A percentile compares a stretch with the other conserved stretches of the same genome.
These are phyloP conservation scores for Tremella yokohamensis DNA, from an alignment of 768 basidiomycete genomes.

Conservation along the genomic window DNA sequence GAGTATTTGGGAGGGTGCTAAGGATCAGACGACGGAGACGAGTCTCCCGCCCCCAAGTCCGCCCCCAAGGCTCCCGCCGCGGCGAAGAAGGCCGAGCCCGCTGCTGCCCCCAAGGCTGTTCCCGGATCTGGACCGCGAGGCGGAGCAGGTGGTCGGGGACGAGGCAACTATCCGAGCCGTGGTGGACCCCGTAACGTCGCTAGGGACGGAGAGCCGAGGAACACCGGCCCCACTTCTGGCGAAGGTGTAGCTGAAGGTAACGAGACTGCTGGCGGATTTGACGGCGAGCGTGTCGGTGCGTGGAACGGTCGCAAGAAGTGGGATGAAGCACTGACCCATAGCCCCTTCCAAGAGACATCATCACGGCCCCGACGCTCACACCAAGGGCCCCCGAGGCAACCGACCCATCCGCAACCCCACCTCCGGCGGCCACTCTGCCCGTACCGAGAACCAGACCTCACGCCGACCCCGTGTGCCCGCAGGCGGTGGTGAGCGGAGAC, in stretches of 20 bases:
- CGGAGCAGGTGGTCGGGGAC: conserved; percentile 25
- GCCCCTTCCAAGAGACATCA: conserved; percentile 32
- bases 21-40: conserved; percentile 42
- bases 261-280: conserved; percentile 49
- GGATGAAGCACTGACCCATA: conserved; percentile 7
- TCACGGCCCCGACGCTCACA: conserved; percentile 43
- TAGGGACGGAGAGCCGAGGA: conserved; percentile 28
- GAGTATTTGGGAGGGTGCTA: not conserved
- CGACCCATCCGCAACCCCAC: conserved; percentile 53
- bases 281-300: conserved; percentile 49
- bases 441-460: conserved; percentile 38
- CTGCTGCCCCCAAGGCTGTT: conserved; percentile 36
- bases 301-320: not conserved
- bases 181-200: conserved; percentile 42
- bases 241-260: conserved; percentile 33
- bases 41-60: conserved; percentile 30
- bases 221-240: conserved; percentile 27
- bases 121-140: conserved; percentile 37
- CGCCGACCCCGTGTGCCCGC: conserved; percentile 52
- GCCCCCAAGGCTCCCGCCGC: conserved; percentile 30
- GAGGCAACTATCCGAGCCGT: conserved; percentile 40
- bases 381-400: conserved; percentile 51
- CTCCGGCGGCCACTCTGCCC: conserved; percentile 49
- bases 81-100: conserved; percentile 32
- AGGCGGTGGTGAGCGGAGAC: conserved; percentile 63